Percentiles rank a stretch among this genome's conserved stretches.
Conservation (phyloP, 2,329 filamentous ascomycete genomes). For the Aspergillus fijiensis region DNA sequence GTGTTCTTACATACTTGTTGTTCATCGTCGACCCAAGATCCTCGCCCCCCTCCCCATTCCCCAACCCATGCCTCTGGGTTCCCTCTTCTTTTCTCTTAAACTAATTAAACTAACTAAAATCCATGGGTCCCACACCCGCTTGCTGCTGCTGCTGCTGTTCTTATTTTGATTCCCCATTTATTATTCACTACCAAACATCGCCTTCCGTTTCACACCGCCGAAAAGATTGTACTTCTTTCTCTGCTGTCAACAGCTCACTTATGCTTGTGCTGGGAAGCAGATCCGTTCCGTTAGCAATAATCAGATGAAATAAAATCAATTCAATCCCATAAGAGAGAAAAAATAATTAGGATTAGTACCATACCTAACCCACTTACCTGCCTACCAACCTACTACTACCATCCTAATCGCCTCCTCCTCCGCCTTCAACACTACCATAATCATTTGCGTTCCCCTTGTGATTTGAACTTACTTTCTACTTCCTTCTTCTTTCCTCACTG, state of each 20-base stretch:
- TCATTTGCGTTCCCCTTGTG: neutral
- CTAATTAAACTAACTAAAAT: neutral
- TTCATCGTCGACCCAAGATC: neutral
- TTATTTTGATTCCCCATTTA: neutral
- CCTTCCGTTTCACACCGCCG: neutral
- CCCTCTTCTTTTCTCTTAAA: constrained; percentile 6
- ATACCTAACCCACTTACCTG: neutral
- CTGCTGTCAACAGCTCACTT: neutral
- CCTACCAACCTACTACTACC: too few species aligned
- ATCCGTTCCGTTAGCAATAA: neutral
- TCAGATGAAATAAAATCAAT: neutral
- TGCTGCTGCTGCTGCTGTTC: constrained; percentile 3
- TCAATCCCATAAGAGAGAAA: neutral
- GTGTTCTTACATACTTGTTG: neutral
- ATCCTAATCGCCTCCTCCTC: neutral
- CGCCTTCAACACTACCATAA: neutral
- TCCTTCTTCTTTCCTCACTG: neutral
- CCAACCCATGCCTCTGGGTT: neutral
- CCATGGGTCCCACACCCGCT: neutral
- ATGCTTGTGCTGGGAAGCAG: neutral
- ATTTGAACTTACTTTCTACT: neutral
- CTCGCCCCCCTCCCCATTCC: neutral
- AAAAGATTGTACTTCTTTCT: neutral
- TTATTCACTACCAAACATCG: neutral
- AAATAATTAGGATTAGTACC: neutral